A percentile compares a stretch with the other conserved stretches of the same genome.
phyloP scores from a whole-genome alignment of 169 alveolate genomes.

The Cyclospora cayetanensis region DNA sequence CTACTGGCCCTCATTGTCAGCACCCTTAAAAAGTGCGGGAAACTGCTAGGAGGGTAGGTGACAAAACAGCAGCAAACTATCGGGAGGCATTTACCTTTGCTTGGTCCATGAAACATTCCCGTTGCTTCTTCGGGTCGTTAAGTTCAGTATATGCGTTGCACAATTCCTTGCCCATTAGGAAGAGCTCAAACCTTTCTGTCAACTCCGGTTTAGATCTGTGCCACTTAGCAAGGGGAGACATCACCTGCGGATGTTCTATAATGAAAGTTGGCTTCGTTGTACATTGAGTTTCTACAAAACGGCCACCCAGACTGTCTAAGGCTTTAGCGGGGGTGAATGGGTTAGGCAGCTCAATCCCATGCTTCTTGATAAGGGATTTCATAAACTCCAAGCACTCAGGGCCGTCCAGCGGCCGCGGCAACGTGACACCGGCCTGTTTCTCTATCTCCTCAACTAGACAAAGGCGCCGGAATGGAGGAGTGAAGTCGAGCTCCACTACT shows the following conservation, averaged over 20 bases:
- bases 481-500: constrained; percentile 95
- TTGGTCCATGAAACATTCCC: constrained; percentile 93
- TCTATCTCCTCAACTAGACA: constrained; percentile 79
- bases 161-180: constrained; percentile 96
- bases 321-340: constrained; percentile 92
- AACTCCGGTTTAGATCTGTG: constrained; percentile 90
- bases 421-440: constrained; percentile 66
- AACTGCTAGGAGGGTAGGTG: too few species aligned
- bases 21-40: too few species aligned
- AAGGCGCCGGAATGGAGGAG: constrained; percentile 95
- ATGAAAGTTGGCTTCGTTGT: constrained; percentile 92
- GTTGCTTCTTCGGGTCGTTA: constrained; percentile 97
- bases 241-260: constrained; percentile 98
- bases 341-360: constrained; percentile 85
- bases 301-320: constrained; percentile 88
- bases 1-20: too few species aligned
- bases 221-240: constrained; percentile 99
- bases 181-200: constrained; percentile 98
- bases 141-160: constrained; percentile 99
- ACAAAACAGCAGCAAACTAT: not conserved
- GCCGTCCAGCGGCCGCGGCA: constrained; percentile 73
- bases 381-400: constrained; percentile 62
- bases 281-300: constrained; percentile 93
- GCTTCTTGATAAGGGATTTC: constrained; percentile 82
- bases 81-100: constrained; percentile 87